Evolutionary conservation across 2,329 filamentous ascomycete species (phyloP), one percentile per base, ranked within the genome.

Genomic region (Mycosphaerella sp.): DNA sequence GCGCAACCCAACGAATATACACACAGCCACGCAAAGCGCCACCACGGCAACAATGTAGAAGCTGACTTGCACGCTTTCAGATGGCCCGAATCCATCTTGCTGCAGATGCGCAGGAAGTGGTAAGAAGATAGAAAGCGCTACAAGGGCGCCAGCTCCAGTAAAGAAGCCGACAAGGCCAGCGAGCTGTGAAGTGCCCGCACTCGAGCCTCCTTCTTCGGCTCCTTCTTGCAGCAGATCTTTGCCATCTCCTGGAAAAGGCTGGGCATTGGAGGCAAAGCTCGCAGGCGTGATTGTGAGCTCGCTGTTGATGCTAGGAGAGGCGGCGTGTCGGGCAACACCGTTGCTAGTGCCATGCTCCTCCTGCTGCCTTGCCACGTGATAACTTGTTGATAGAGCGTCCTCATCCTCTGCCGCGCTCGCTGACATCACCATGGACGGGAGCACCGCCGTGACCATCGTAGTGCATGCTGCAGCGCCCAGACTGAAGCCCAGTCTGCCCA

Each of bases 361-460:
- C 10, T 62, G 62, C 29, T 61, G 34, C 41, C 59, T 59, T 4
- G 56, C 61, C 6, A 59, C 55, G 41, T 62, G 55, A 40, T 57
- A 59, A 51, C 58, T 60, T 17, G 59, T 51, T 4, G 39, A 21
- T 8, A 45, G 55, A 21, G 60, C 47, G 50, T 64, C 63, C 41
- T 62, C 54, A 32, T 53, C 53, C 31, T 50, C 53, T 14, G 54
- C 45, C 32, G 61, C 58, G 8, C 56, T 47, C 31, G 55, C 59
- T 31, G 63, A 57, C 11, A 64, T 65, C 9, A 81, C 81, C 72
- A 86, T 82, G 29, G 78, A 84, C 1, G 93, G 93, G 23, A 98
- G 77, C 44, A 95, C 89, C 3, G 93, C 93, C 7, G 93, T 97
- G 17, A 98, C 93, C 93, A 98, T 98, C 1, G 93, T 97, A 11